A percentile compares a stretch with the other conserved stretches of the same genome.
phyloP scores from a whole-genome alignment of 2,329 filamentous ascomycete genomes.

The Sclerotiophoma versabilis region DNA sequence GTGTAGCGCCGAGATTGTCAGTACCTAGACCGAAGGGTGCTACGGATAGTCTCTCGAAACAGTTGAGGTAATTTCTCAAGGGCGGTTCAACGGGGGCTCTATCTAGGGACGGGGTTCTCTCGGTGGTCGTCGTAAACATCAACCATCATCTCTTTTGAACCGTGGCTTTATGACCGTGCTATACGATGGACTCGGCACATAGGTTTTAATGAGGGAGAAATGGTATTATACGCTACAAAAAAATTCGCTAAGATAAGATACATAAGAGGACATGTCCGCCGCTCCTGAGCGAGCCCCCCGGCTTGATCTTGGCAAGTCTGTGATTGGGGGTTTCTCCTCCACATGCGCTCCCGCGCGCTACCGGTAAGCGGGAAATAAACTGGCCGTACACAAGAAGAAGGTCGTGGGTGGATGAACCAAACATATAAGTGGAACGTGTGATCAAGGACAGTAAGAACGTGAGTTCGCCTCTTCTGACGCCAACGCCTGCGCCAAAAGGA shows the following conservation, averaged over 20 bases:
- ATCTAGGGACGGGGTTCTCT: no score
- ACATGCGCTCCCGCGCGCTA: constrained; percentile 9
- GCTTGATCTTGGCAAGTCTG: no score
- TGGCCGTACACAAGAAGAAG: constrained; percentile 22
- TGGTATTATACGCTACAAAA: constrained; percentile 17
- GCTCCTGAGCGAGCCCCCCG: no score
- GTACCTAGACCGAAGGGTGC: no score
- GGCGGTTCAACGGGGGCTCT: no score
- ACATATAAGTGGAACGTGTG: constrained; percentile 8
- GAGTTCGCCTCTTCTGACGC: constrained; percentile 9
- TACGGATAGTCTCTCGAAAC: no score
- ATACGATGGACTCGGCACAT: neutral
- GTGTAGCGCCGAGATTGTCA: neutral
- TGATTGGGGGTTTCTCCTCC: constrained; percentile 1
- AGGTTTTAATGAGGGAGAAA: neutral
- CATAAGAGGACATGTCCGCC: constrained; percentile 11
- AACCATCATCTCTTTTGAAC: no score
- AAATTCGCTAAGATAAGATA: constrained; percentile 11
- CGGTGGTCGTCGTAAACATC: no score
- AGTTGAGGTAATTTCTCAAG: no score
- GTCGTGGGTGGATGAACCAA: constrained; percentile 13
- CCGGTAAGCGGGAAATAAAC: neutral
- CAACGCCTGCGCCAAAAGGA: constrained; percentile 24
- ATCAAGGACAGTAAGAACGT: constrained; percentile 27
- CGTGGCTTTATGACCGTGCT: no score